Conservation (phyloP, 352 stramenopile genomes). For the Phytophthora pseudosyringae region DNA sequence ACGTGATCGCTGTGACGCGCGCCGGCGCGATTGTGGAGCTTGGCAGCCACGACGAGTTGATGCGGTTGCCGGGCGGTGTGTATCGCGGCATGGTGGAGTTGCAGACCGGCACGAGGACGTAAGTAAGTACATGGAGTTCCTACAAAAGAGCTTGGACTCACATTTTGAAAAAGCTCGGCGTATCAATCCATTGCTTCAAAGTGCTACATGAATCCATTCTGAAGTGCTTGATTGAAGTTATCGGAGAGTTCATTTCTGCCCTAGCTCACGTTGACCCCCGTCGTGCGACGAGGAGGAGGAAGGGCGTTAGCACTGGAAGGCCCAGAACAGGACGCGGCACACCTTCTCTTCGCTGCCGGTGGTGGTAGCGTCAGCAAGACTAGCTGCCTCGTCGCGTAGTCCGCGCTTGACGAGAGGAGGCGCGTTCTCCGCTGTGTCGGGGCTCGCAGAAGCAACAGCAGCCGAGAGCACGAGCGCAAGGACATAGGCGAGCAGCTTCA, state of each 20-base stretch:
- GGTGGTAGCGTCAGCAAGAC: conserved; percentile 1
- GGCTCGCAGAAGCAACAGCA: not conserved
- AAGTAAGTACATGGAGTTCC: not conserved
- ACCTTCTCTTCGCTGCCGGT: conserved; percentile 21
- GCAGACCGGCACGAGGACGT: conserved; percentile 1
- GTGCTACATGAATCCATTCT: not conserved
- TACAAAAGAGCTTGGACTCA: not conserved
- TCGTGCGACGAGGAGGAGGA: not conserved
- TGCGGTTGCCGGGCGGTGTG: conserved; percentile 37
- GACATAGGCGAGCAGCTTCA: conserved; percentile 4
- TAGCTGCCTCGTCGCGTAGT: conserved; percentile 12
- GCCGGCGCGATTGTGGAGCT: conserved; percentile 84
- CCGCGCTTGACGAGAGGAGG: conserved; percentile 1
- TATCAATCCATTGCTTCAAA: too few species aligned
- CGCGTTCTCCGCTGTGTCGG: not conserved
- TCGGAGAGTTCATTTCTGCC: not conserved
- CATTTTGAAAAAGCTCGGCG: too few species aligned
- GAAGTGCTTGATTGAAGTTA: conserved; percentile 1
- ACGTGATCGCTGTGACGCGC: conserved; percentile 64
- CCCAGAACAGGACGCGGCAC: conserved; percentile 22
- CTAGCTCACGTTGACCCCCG: not conserved
- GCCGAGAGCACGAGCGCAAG: not conserved
- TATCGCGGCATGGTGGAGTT: conserved; percentile 39
- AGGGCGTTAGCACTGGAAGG: conserved; percentile 26
- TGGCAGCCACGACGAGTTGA: conserved; percentile 85